A percentile compares a stretch with the other conserved stretches of the same genome.
Evolutionary conservation across 805 yeast species (phyloP).

Genomic region (Kazachstania kunashirensis): DNA sequence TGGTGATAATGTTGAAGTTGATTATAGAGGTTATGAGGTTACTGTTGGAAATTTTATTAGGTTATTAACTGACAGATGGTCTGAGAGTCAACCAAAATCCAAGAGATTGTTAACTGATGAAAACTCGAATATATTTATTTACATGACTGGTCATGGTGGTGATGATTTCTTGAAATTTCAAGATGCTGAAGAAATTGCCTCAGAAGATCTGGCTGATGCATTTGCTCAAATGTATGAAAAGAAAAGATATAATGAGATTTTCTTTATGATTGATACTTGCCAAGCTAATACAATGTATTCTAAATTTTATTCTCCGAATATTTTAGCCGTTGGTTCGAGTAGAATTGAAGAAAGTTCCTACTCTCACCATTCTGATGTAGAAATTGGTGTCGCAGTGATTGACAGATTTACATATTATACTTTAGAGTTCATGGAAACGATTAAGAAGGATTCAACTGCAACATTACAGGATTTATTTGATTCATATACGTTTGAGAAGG

Average conservation of each 20-base stretch:
- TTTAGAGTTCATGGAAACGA: constrained; percentile 74
- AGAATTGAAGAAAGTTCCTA: constrained; percentile 81
- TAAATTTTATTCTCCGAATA: constrained; percentile 82
- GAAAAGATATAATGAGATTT: constrained; percentile 86
- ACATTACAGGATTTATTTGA: constrained; percentile 80
- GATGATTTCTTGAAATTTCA: constrained; percentile 94
- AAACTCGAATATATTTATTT: constrained; percentile 84
- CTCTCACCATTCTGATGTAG: constrained; percentile 91
- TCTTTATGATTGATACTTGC: constrained; percentile 97
- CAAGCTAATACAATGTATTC: constrained; percentile 98
- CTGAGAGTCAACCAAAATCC: constrained; percentile 84
- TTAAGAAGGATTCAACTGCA: constrained; percentile 61
- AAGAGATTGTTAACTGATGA: constrained; percentile 88
- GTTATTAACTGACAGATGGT: constrained; percentile 90
- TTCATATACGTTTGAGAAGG: constrained; percentile 71
- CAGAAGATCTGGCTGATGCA: constrained; percentile 94
- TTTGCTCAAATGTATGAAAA: constrained; percentile 95
- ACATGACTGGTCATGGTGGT: constrained; percentile 98
- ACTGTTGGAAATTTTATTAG: constrained; percentile 96
- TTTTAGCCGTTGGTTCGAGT: constrained; percentile 87
- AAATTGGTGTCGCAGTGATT: constrained; percentile 94
- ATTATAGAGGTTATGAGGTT: constrained; percentile 94
- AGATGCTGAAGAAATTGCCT: constrained; percentile 95
- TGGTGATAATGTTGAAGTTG: constrained; percentile 92
- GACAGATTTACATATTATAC: constrained; percentile 93